Base-by-base conservation (phyloP, 352 stramenopile species). In the Salisapilia sapeloensis region DNA sequence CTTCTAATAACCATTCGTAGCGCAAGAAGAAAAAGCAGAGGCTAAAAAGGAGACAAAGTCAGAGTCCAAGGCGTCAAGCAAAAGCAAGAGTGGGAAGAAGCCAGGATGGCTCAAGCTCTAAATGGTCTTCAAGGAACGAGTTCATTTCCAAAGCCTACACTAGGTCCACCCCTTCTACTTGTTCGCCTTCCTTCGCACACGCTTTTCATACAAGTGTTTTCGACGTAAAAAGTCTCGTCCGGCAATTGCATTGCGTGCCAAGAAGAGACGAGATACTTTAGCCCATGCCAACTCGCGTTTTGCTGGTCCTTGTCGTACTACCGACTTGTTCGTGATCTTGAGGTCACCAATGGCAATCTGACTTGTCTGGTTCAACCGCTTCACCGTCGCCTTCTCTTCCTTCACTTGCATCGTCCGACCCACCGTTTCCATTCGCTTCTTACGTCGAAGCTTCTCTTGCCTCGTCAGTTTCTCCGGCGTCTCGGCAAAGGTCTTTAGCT, bases 191-290 rank as follows among this genome's bases (percentile, higher is more conserved):
- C 29, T 30, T n/a, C n/a, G 16, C 9, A 56, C 28, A 31, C 50
- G 58, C 14, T 35, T 12, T 38, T 83, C 58, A 34, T 63, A 55
- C 16, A 85, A 38, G 15, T 62, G 29, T 35, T 75, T 77, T 9
- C 74, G 74, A n/a, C 46, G 37, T 24, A 84, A 53, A 34, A 85
- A 89, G 38, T 89, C 70, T 36, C 66, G 82, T 10, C 74, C 74
- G 9, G 50, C 34, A 17, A 53, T 50, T 0, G 67, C 74, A 37
- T 84, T 72, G 24, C 74, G 69, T 4, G 47, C 19, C 2, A 75
- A 47, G 30, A 89, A 89, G 20, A 85, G 34, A 32, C 42, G 56
- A 3, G 56, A 46, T 4, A 51, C 40, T 20, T 50, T 58, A 3
- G 48, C 74, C 66, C 65, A 84, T 14, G 49, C 33, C 28, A 89